A percentile compares a stretch with the other conserved stretches of the same genome.
Conservation (phyloP, 139 green algal genomes). For the Closterium sp. region DNA sequence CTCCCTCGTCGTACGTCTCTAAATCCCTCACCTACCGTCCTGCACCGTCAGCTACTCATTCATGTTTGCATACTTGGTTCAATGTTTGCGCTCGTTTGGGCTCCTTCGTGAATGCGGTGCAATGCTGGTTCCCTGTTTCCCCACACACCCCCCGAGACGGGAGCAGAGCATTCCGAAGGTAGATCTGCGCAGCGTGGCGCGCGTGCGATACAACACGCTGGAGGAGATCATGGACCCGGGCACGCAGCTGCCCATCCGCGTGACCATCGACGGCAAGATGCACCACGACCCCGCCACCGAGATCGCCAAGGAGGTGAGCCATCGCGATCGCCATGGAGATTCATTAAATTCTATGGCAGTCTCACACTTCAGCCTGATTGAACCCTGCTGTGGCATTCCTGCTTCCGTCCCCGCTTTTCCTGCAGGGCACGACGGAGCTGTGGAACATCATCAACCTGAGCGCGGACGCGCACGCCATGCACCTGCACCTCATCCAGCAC, state of each 20-base stretch:
- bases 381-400: no score
- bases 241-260: not conserved
- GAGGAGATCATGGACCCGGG: not conserved
- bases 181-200: not conserved
- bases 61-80: not conserved
- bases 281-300: not conserved
- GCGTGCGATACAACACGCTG: not conserved
- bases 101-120: no score
- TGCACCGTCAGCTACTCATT: no score
- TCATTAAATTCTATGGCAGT: no score
- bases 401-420: no score
- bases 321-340: no score
- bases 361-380: no score
- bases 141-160: no score
- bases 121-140: no score
- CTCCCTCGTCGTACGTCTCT: not conserved
- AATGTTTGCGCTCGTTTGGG: no score
- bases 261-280: conserved; percentile 10
- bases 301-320: not conserved
- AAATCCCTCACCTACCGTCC: no score
- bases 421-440: not conserved
- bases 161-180: not conserved
- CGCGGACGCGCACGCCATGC: conserved; percentile 1
- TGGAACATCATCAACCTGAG: conserved; percentile 16
- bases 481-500: not conserved